Conservation (phyloP, 2,329 filamentous ascomycete species). For the Talaromyces atroroseus region DNA sequence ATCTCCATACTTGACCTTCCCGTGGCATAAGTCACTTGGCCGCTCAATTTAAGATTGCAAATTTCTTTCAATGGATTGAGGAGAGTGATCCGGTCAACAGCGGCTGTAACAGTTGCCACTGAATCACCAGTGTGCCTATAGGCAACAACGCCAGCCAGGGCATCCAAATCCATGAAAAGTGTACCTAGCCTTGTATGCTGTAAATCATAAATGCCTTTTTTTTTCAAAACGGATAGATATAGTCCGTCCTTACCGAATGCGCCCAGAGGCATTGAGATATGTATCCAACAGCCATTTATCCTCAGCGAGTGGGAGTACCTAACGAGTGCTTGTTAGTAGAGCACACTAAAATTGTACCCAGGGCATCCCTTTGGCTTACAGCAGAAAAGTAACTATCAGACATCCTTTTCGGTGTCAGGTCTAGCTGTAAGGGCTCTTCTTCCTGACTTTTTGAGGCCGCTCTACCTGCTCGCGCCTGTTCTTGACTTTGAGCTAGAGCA, state of each 20-base stretch:
- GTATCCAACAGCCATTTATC: slow-evolving; percentile 74
- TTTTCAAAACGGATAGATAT: background rate
- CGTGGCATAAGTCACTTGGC: slow-evolving; percentile 64
- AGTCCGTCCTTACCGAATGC: slow-evolving; percentile 52
- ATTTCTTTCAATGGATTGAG: slow-evolving; percentile 69
- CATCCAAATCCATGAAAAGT: slow-evolving; percentile 75
- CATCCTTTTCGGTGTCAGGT: slow-evolving; percentile 63
- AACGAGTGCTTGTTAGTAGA: slow-evolving; percentile 18
- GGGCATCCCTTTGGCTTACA: slow-evolving; percentile 35
- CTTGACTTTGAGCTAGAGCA: slow-evolving; percentile 52
- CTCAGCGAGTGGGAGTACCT: slow-evolving; percentile 63
- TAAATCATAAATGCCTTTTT: background rate
- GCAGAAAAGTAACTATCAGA: slow-evolving; percentile 64
- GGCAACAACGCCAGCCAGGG: slow-evolving; percentile 68
- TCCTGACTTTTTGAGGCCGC: slow-evolving; percentile 13
- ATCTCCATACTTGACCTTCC: slow-evolving; percentile 69
- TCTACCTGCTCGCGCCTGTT: slow-evolving; percentile 29
- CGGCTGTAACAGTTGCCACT: slow-evolving; percentile 60
- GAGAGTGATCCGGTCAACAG: slow-evolving; percentile 60
- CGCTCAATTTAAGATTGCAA: slow-evolving; percentile 69
- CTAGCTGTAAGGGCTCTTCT: slow-evolving; percentile 40
- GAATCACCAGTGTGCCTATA: slow-evolving; percentile 65
- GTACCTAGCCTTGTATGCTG: slow-evolving; percentile 54
- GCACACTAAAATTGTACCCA: slow-evolving; percentile 12
- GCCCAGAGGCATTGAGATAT: slow-evolving; percentile 70